Percentiles rank a stretch among this genome's conserved stretches.
Evolutionary conservation across 805 yeast genomes (phyloP).

Genomic region (Yarrowia porcina): DNA sequence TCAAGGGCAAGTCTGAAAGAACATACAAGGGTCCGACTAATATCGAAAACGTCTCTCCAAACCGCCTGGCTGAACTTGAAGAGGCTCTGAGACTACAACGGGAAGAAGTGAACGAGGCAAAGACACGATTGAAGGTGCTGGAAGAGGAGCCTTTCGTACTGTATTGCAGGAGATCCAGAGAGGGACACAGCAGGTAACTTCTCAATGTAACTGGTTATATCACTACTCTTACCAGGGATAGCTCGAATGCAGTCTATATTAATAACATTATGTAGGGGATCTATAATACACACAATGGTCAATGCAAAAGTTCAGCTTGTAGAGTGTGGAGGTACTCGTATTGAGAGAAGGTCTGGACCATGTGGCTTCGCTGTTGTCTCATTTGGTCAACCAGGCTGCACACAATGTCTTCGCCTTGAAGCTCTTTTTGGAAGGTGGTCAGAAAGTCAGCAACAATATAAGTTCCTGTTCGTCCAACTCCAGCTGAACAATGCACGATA

Average conservation of each 20-base stretch:
- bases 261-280: background rate
- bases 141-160: conserved; percentile 1
- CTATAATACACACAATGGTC: background rate
- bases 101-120: background rate
- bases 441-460: conserved; percentile 66
- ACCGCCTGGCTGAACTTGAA: background rate
- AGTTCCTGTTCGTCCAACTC: conserved; percentile 95
- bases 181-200: background rate
- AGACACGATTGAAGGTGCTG: background rate
- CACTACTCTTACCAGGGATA: background rate
- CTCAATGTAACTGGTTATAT: too few species aligned
- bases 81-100: background rate
- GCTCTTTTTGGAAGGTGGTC: conserved; percentile 41
- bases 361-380: conserved; percentile 43
- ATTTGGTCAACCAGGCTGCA: conserved; percentile 37
- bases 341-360: conserved; percentile 44
- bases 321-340: conserved; percentile 39
- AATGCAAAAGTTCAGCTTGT: conserved; percentile 2
- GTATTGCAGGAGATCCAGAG: background rate
- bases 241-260: conserved; percentile 3
- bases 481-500: conserved; percentile 91
- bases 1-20: background rate
- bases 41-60: background rate
- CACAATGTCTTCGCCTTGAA: conserved; percentile 32
- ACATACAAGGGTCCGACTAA: background rate